Evolutionary conservation across 257 asterid species (phyloP), one percentile per base, ranked within the genome.

Genomic region (Vinca minor): DNA sequence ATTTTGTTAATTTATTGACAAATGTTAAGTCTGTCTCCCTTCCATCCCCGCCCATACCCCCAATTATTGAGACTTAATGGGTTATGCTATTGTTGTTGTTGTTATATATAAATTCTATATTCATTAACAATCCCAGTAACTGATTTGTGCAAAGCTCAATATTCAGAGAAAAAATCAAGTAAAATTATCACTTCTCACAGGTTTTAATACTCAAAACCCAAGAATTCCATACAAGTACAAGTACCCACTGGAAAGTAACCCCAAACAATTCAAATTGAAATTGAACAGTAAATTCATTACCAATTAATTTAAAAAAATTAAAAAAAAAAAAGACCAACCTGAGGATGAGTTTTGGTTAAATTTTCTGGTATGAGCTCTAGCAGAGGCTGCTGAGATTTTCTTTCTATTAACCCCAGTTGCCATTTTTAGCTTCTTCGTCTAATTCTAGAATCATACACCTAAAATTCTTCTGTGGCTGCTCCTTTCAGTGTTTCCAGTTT

Each of bases 371-470:
- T 89, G 94, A 52, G 87, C 76, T 72, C 97, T 80, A 34, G 97
- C 95, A 11, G 97, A 90, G 61, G 93, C 92, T 20, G 95, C 90
- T 20, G 95, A 83, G 39, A 83, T 82, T n/a, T n/a, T n/a, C 64
- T 69, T 83, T 45, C 87, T 79, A 58, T 74, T 75, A 29, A 77
- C 54, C 63, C 85, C 91, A 53, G 74, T 85, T 65, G 92, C 90
- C 92, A 89, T 85, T 60, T 71, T 46, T 17, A 14, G 46, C 2
- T 9, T 34, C 64, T 34, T 35, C 11, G 42, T 28, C 32, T 57
- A 29, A n/a, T n/a, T n/a, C n/a, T n/a, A n/a, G n/a, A n/a, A n/a
- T n/a, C n/a, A n/a, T n/a, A n/a, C n/a, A n/a, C n/a, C n/a, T n/a
- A n/a, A n/a, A n/a, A n/a, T n/a, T n/a, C n/a, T n/a, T n/a, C n/a